phyloP scores from a whole-genome alignment of 2,329 filamentous ascomycete species.

The Aspergillus pseudoviridinutans region DNA sequence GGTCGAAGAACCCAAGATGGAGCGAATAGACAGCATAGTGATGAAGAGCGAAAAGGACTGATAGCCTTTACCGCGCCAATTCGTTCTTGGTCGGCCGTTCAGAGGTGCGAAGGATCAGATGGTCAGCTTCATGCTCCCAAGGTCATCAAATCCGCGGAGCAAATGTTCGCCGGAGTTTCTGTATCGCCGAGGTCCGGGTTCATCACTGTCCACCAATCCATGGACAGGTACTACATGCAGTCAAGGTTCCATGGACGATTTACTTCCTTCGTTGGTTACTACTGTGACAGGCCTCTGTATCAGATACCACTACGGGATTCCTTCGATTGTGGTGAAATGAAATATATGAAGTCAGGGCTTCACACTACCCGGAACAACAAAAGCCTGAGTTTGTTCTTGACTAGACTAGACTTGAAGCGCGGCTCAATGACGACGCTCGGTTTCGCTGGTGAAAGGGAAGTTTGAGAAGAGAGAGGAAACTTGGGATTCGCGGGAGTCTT shows the following conservation, averaged over 20 bases:
- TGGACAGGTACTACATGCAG: no score
- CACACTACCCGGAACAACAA: no score
- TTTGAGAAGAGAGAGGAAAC: no score
- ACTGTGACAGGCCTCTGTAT: neutral
- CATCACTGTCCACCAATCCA: no score
- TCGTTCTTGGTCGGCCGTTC: neutral
- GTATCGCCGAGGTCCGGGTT: slow-evolving; percentile 21
- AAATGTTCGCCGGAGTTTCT: slow-evolving; percentile 28
- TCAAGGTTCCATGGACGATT: neutral
- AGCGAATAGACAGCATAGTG: slow-evolving; percentile 34
- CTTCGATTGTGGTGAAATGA: no score
- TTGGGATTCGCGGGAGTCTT: no score
- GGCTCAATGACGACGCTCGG: no score
- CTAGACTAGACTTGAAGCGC: no score
- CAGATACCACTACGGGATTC: no score
- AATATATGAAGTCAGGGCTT: no score
- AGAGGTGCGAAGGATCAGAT: neutral
- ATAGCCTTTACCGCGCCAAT: neutral
- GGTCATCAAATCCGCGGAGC: slow-evolving; percentile 7
- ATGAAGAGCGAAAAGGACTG: neutral
- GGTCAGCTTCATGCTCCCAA: neutral
- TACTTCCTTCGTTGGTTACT: neutral
- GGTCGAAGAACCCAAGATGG: slow-evolving; percentile 29
- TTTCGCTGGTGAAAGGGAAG: no score
- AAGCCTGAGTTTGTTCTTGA: no score